These are phyloP conservation scores for Quercus lobata DNA, from an alignment of 331 rosid genomes.

Conservation along the genomic window DNA sequence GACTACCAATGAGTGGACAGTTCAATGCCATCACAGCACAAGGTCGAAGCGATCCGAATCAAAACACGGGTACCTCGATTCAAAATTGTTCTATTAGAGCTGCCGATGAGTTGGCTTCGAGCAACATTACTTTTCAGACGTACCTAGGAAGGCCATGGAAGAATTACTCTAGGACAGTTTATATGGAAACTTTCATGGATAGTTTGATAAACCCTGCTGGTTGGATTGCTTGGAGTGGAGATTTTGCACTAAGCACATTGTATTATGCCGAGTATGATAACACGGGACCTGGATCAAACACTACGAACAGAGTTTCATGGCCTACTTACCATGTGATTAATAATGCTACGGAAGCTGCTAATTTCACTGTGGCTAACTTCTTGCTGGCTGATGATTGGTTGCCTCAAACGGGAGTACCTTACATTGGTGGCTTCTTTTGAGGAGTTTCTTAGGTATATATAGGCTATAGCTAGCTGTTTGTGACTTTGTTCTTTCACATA, in stretches of 20 bases:
- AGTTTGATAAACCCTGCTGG: conserved; percentile 39
- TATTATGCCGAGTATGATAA: conserved; percentile 58
- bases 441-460: background rate
- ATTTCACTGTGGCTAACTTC: conserved; percentile 48
- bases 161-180: conserved; percentile 64
- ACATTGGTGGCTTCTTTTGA: conserved; percentile 28
- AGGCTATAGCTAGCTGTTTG: background rate
- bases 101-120: conserved; percentile 38
- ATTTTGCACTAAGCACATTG: conserved; percentile 46
- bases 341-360: conserved; percentile 45
- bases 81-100: conserved; percentile 63
- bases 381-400: conserved; percentile 52
- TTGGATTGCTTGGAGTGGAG: conserved; percentile 71
- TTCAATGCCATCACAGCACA: conserved; percentile 84
- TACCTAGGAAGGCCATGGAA: conserved; percentile 88
- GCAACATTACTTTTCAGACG: conserved; percentile 18
- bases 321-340: conserved; percentile 43
- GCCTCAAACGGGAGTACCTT: conserved; percentile 58
- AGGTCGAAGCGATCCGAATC: conserved; percentile 68
- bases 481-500: background rate
- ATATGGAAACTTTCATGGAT: conserved; percentile 54
- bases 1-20: conserved; percentile 64
- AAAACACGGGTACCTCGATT: conserved; percentile 64
- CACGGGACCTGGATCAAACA: conserved; percentile 48
- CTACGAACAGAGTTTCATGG: conserved; percentile 46